Percentiles rank a stretch among this genome's conserved stretches.
Conservation (phyloP, 805 yeast species). For the Saccharomycopsis oosterbeekiorum region DNA sequence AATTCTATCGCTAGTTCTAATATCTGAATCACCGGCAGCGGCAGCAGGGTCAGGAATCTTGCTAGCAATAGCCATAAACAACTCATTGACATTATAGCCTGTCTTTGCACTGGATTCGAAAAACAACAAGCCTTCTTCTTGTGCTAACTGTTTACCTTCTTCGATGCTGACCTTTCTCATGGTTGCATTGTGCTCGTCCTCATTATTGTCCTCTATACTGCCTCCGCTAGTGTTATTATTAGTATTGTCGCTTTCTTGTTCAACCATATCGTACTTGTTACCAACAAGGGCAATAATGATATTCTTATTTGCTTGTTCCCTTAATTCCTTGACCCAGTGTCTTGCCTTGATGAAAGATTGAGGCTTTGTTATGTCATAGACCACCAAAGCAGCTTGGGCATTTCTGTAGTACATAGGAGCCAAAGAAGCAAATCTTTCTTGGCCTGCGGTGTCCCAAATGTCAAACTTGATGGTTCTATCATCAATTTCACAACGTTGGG, state of each 20-base stretch:
- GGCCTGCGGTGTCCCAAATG: slow-evolving; percentile 98
- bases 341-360: slow-evolving; percentile 92
- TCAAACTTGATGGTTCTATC: slow-evolving; percentile 83
- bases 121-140: slow-evolving; percentile 82
- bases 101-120: slow-evolving; percentile 95
- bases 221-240: slow-evolving; percentile 52
- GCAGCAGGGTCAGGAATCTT: slow-evolving; percentile 49
- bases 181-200: slow-evolving; percentile 30
- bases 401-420: slow-evolving; percentile 98
- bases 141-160: slow-evolving; percentile 82
- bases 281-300: slow-evolving; percentile 92
- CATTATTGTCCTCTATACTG: slow-evolving; percentile 20
- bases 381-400: slow-evolving; percentile 95
- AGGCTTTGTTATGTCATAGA: slow-evolving; percentile 90
- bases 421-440: slow-evolving; percentile 88
- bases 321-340: slow-evolving; percentile 95
- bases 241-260: slow-evolving; percentile 65
- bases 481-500: slow-evolving; percentile 86
- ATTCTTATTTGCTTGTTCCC: slow-evolving; percentile 88
- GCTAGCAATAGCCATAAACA: slow-evolving; percentile 80
- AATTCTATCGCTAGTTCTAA: slow-evolving; percentile 24
- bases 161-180: slow-evolving; percentile 72
- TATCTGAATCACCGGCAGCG: neutral
- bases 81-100: slow-evolving; percentile 80
- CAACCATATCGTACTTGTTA: slow-evolving; percentile 76